Evolutionary conservation across 1,139 yeast species (phyloP).

Genomic region (Kurtzmaniella quercitrusa): DNA sequence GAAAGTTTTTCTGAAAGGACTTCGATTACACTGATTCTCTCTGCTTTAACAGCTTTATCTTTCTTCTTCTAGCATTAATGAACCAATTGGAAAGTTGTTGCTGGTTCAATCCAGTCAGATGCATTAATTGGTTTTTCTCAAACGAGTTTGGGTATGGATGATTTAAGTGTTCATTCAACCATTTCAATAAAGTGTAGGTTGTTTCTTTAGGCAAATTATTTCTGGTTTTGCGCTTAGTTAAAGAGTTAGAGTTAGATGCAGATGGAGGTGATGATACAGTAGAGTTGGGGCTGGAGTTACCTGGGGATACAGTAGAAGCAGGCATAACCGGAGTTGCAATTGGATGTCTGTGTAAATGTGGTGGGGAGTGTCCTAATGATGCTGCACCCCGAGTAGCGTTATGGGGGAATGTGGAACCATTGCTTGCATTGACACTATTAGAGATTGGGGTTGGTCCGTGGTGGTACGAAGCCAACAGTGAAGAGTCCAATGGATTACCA

Average conservation of each 20-base stretch:
- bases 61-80: conserved; percentile 89
- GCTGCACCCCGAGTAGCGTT: not conserved
- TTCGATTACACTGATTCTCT: conserved; percentile 1
- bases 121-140: conserved; percentile 77
- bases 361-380: not conserved
- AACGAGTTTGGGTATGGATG: conserved; percentile 94
- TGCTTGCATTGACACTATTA: not conserved
- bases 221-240: conserved; percentile 44
- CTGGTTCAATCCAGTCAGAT: conserved; percentile 80
- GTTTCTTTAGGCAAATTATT: conserved; percentile 87
- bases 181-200: conserved; percentile 71
- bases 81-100: conserved; percentile 96
- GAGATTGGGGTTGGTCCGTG: not conserved
- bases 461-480: not conserved
- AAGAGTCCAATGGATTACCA: not conserved
- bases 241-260: not conserved
- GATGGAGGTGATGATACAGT: not conserved
- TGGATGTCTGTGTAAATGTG: not conserved
- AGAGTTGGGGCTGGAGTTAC: not conserved
- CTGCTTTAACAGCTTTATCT: conserved; percentile 51
- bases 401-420: not conserved
- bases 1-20: too few species aligned
- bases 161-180: conserved; percentile 82
- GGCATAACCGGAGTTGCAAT: not conserved
- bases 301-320: not conserved